phyloP scores from a whole-genome alignment of 2,329 filamentous ascomycete species.

The Bipolaris oryzae region DNA sequence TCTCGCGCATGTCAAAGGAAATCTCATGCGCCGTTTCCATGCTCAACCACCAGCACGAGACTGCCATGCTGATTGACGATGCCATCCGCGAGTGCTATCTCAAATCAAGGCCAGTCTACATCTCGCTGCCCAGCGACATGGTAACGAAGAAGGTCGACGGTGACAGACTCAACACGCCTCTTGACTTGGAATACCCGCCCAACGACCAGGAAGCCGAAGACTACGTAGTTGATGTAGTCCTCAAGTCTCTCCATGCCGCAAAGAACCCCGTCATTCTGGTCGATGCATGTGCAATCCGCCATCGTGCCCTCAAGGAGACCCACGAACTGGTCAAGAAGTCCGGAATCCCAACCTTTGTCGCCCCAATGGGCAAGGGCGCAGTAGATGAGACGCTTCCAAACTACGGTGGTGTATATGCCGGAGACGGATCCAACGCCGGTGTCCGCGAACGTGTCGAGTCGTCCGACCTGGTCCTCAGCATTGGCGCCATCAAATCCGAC shows the following conservation, averaged over 20 bases:
- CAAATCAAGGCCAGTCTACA: slow-evolving; percentile 78
- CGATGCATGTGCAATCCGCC: slow-evolving; percentile 81
- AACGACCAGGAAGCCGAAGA: slow-evolving; percentile 77
- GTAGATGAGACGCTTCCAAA: slow-evolving; percentile 77
- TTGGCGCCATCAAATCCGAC: slow-evolving; percentile 75
- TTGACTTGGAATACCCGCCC: slow-evolving; percentile 67
- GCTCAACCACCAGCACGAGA: slow-evolving; percentile 71
- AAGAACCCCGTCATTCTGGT: slow-evolving; percentile 79
- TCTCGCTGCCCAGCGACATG: slow-evolving; percentile 83
- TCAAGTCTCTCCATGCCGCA: slow-evolving; percentile 74
- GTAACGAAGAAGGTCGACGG: slow-evolving; percentile 77
- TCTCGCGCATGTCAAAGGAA: slow-evolving; percentile 75
- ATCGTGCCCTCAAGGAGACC: slow-evolving; percentile 74
- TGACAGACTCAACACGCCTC: slow-evolving; percentile 69
- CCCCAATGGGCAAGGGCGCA: slow-evolving; percentile 87
- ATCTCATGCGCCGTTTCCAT: slow-evolving; percentile 75
- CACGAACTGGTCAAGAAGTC: slow-evolving; percentile 75
- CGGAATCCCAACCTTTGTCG: slow-evolving; percentile 80
- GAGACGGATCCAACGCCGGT: slow-evolving; percentile 71
- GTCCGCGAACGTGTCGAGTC: slow-evolving; percentile 69
- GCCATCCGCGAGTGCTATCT: slow-evolving; percentile 76
- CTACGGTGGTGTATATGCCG: slow-evolving; percentile 85
- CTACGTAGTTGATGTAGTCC: slow-evolving; percentile 80
- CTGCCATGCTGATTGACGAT: slow-evolving; percentile 77
- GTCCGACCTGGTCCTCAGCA: slow-evolving; percentile 72